A percentile compares a stretch with the other conserved stretches of the same genome.
phyloP scores from a whole-genome alignment of 371 early-diverging fungal species.

The Mucor mucedo region DNA sequence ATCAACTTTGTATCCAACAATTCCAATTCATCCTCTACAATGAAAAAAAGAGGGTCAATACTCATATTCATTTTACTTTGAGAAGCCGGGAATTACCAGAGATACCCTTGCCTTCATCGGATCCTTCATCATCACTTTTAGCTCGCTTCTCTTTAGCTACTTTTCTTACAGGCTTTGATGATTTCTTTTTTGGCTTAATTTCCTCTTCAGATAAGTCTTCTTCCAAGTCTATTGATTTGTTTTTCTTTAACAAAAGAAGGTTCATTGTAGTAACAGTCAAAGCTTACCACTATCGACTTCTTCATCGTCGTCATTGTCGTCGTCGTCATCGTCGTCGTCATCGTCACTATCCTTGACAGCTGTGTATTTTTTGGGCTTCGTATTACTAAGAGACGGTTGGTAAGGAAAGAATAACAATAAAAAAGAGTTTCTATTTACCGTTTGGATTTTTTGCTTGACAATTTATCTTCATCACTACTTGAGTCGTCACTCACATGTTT shows the following conservation, averaged over 20 bases:
- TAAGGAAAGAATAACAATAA: background rate
- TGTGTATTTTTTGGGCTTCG: conserved; percentile 18
- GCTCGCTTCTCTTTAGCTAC: conserved; percentile 1
- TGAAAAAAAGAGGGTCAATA: background rate
- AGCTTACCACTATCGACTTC: background rate
- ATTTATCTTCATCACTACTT: conserved; percentile 8
- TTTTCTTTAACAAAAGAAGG: background rate
- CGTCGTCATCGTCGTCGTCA: conserved; percentile 18
- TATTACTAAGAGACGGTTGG: conserved; percentile 3
- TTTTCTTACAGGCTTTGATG: conserved; percentile 6
- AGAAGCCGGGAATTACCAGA: conserved; percentile 8
- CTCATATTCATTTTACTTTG: too few relatives aligned
- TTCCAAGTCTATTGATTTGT: conserved; percentile 1
- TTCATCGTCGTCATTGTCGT: conserved; percentile 15
- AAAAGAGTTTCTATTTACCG: conserved; percentile 1
- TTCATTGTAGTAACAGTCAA: background rate
- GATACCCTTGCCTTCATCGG: conserved; percentile 19
- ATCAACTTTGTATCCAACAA: conserved; percentile 67
- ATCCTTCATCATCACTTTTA: conserved; percentile 20
- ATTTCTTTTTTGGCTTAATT: conserved; percentile 5
- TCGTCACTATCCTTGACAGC: conserved; percentile 1
- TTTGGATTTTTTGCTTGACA: conserved; percentile 4
- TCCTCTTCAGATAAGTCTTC: conserved; percentile 22
- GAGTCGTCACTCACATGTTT: conserved; percentile 8
- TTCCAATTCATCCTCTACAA: conserved; percentile 62